Evolutionary conservation across 2,329 filamentous ascomycete species (phyloP).

Genomic region (Colletotrichum trifolii): DNA sequence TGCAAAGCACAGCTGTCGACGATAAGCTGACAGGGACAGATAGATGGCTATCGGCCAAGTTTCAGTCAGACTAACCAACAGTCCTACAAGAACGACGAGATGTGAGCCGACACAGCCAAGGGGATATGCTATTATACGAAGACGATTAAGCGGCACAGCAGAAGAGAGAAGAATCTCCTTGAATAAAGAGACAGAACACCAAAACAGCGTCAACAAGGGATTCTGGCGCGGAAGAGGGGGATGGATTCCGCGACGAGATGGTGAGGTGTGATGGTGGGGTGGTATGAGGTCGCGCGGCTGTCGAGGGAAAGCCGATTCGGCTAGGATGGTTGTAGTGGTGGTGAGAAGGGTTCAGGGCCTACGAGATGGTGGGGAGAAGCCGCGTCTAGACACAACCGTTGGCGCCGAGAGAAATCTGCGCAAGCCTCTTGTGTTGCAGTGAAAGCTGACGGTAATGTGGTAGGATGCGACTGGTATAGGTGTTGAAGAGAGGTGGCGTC

Average conservation of each 20-base stretch:
- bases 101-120: constrained; percentile 8
- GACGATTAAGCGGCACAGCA: constrained; percentile 16
- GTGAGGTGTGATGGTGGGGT: constrained; percentile 30
- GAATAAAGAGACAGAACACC: neutral
- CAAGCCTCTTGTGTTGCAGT: constrained; percentile 5
- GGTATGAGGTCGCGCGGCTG: constrained; percentile 37
- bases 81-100: neutral
- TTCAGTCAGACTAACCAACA: constrained; percentile 10
- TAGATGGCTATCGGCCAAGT: constrained; percentile 14
- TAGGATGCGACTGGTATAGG: neutral
- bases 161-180: constrained; percentile 4
- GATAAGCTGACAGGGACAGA: constrained; percentile 1
- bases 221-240: constrained; percentile 32
- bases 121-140: constrained; percentile 18
- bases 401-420: constrained; percentile 21
- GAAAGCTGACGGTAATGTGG: constrained; percentile 5
- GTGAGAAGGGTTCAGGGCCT: constrained; percentile 31
- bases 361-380: constrained; percentile 35
- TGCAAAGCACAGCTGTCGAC: neutral
- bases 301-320: constrained; percentile 38
- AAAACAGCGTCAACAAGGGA: constrained; percentile 19
- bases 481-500: constrained; percentile 12
- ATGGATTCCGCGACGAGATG: constrained; percentile 24
- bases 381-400: constrained; percentile 17
- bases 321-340: constrained; percentile 30